phyloP scores from a whole-genome alignment of 2,329 filamentous ascomycete species.

The Xylariales sp. region DNA sequence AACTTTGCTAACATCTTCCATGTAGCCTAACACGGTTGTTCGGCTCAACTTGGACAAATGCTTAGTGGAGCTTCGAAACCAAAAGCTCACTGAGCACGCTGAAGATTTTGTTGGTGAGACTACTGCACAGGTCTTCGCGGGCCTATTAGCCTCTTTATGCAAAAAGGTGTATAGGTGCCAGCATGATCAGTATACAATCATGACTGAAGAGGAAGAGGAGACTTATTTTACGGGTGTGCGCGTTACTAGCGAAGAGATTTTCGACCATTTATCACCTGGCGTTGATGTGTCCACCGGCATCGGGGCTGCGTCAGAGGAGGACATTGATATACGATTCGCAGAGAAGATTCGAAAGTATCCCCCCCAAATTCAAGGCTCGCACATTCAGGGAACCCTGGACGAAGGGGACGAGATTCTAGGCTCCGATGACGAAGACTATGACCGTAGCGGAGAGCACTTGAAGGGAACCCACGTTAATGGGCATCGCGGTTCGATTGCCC shows the following conservation, averaged over 20 bases:
- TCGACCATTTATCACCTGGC: conserved; percentile 62
- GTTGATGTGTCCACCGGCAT: conserved; percentile 68
- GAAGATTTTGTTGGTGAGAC: conserved; percentile 76
- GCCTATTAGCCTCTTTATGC: conserved; percentile 77
- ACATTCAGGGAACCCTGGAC: conserved; percentile 42
- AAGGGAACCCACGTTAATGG: conserved; percentile 47
- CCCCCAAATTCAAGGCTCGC: conserved; percentile 45
- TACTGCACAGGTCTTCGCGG: conserved; percentile 82
- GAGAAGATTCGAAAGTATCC: conserved; percentile 59
- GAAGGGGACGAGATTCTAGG: conserved; percentile 48
- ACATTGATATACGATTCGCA: conserved; percentile 58
- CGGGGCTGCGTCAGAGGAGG: conserved; percentile 61
- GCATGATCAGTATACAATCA: conserved; percentile 61
- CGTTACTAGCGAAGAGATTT: conserved; percentile 68
- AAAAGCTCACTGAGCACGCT: conserved; percentile 78
- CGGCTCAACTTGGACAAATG: conserved; percentile 89
- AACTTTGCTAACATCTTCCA: conserved; percentile 44
- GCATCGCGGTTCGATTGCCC: conserved; percentile 28
- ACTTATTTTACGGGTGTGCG: conserved; percentile 51
- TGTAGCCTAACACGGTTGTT: conserved; percentile 76
- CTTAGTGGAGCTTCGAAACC: conserved; percentile 82
- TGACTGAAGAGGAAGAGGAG: conserved; percentile 55
- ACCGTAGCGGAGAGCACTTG: conserved; percentile 47
- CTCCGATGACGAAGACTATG: conserved; percentile 53
- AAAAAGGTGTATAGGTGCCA: conserved; percentile 75